A percentile compares a stretch with the other conserved stretches of the same genome.
These are phyloP conservation scores for Leishmania major DNA, from an alignment of 208 protist genomes.

Conservation along the genomic window DNA sequence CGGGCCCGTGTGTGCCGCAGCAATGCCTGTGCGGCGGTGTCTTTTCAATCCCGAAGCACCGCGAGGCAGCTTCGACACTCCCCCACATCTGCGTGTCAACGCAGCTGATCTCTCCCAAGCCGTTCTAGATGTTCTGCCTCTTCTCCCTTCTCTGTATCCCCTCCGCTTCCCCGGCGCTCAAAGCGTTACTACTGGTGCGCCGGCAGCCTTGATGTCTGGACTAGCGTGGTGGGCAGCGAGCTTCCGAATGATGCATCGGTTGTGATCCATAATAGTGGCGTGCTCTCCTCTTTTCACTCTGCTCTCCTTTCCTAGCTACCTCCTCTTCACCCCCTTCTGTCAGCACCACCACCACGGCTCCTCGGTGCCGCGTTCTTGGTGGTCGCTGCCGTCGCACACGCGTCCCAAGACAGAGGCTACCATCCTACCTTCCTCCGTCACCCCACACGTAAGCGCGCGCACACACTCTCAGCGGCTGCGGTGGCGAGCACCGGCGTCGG, in stretches of 20 bases:
- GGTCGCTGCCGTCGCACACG: not conserved
- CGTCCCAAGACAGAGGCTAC: not conserved
- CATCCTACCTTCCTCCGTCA: not conserved
- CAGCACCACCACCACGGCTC: not conserved
- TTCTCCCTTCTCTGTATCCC: not conserved
- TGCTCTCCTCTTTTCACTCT: not conserved
- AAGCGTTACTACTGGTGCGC: not conserved
- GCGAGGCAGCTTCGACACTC: conserved; percentile 14
- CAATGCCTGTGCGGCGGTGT: conserved; percentile 32
- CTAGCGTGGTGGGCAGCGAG: not conserved
- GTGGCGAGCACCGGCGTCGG: not conserved
- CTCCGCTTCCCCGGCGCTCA: not conserved
- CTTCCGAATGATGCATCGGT: not conserved
- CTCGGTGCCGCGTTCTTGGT: not conserved
- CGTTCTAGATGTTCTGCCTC: not conserved
- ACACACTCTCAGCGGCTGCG: not conserved
- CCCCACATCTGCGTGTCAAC: conserved; percentile 20
- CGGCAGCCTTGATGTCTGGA: not conserved
- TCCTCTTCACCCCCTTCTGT: not conserved
- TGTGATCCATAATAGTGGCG: not conserved
- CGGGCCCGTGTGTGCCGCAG: conserved; percentile 23
- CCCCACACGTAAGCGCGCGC: not conserved
- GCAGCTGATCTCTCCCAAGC: conserved; percentile 29
- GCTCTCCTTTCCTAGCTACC: not conserved
- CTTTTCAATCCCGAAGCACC: conserved; percentile 26